A percentile compares a stretch with the other conserved stretches of the same genome.
phyloP scores from a whole-genome alignment of 1,139 yeast genomes.

The Candida tropicalis region DNA sequence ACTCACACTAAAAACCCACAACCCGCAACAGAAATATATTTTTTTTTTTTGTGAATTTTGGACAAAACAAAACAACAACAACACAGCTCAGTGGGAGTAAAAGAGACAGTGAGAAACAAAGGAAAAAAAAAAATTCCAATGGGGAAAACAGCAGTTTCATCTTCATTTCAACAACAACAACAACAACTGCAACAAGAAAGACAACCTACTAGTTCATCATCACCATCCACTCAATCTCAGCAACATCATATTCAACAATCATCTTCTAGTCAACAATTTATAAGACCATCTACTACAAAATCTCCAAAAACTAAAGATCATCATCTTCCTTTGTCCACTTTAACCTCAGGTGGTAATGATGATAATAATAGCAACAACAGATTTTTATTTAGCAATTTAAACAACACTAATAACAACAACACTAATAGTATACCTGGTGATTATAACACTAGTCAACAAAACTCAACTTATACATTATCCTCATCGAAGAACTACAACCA shows the following conservation, averaged over 20 bases:
- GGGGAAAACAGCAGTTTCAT: conserved; percentile 16
- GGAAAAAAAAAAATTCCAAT: conserved; percentile 5
- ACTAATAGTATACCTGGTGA: not conserved
- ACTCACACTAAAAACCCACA: no score
- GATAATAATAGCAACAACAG: conserved; percentile 1
- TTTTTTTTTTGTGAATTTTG: no score
- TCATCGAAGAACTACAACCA: not conserved
- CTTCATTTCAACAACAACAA: conserved; percentile 9
- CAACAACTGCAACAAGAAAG: conserved; percentile 9
- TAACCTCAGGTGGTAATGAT: conserved; percentile 5
- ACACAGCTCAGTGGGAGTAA: no score
- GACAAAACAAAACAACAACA: no score
- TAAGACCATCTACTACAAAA: conserved; percentile 4
- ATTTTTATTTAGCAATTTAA: conserved; percentile 6
- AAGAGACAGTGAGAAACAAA: not conserved
- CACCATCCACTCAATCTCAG: not conserved
- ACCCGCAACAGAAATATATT: no score
- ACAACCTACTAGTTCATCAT: no score
- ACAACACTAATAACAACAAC: not conserved
- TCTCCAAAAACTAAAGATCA: conserved; percentile 5
- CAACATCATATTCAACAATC: not conserved
- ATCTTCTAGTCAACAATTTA: not conserved
- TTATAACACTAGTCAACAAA: not conserved
- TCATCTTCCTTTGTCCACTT: conserved; percentile 3
- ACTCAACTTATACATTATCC: conserved; percentile 4